These are phyloP conservation scores for Scytalidium sp. DNA, from an alignment of 2,329 filamentous ascomycete species.

Conservation along the genomic window DNA sequence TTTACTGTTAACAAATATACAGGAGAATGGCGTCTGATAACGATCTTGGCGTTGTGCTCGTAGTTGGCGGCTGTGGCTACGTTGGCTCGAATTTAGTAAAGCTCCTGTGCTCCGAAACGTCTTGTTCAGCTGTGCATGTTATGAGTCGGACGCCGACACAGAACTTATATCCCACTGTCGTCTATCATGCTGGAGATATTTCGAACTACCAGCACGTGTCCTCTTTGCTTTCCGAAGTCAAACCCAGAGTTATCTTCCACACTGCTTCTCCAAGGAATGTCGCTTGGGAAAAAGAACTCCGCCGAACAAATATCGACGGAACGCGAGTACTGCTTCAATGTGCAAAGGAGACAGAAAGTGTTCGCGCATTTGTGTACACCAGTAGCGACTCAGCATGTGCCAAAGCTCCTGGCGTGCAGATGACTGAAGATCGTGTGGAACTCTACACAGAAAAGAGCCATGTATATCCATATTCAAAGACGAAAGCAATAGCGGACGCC, in stretches of 20 bases:
- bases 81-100: constrained; percentile 30
- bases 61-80: constrained; percentile 33
- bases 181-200: constrained; percentile 27
- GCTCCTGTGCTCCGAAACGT: constrained; percentile 20
- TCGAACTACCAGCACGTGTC: constrained; percentile 14
- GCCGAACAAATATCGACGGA: constrained; percentile 29
- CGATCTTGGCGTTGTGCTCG: constrained; percentile 12
- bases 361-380: constrained; percentile 31
- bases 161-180: constrained; percentile 21
- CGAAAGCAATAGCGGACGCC: constrained; percentile 30
- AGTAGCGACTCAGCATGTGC: constrained; percentile 27
- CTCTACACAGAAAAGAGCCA: constrained; percentile 19
- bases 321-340: constrained; percentile 25
- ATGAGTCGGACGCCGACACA: constrained; percentile 22
- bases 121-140: constrained; percentile 22
- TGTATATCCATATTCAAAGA: constrained; percentile 21
- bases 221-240: constrained; percentile 17
- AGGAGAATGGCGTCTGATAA: too few relatives aligned
- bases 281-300: constrained; percentile 17
- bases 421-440: constrained; percentile 20
- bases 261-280: constrained; percentile 25
- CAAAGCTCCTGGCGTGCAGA: constrained; percentile 18
- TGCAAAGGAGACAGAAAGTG: constrained; percentile 14
- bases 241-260: constrained; percentile 31
- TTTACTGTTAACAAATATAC: too few relatives aligned